Percentiles rank a stretch among this genome's conserved stretches.
phyloP scores from a whole-genome alignment of 1,284 basidiomycete genomes.

The Pseudozyma pruni region DNA sequence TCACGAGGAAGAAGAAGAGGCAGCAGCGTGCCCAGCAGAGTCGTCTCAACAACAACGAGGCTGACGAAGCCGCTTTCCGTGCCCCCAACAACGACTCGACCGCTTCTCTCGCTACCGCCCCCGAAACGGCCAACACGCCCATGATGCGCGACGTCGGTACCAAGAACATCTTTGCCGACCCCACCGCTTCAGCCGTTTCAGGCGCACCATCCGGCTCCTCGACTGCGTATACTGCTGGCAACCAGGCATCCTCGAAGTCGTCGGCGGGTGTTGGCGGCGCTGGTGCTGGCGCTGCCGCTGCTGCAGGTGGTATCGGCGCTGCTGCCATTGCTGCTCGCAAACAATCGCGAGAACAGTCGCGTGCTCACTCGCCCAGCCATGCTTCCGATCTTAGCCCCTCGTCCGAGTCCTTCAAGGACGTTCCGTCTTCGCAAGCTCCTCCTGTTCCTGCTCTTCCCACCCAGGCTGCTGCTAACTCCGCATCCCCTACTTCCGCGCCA shows the following conservation, averaged over 20 bases:
- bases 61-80: conserved; percentile 46
- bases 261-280: conserved; percentile 10
- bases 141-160: conserved; percentile 52
- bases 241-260: conserved; percentile 9
- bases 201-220: conserved; percentile 31
- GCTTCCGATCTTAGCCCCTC: conserved; percentile 26
- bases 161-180: conserved; percentile 50
- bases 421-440: conserved; percentile 33
- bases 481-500: conserved; percentile 5
- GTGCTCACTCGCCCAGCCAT: conserved; percentile 24
- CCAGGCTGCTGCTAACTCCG: conserved; percentile 1
- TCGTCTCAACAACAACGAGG: conserved; percentile 37
- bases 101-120: conserved; percentile 43
- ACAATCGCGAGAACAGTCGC: conserved; percentile 40
- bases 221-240: conserved; percentile 19
- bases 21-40: conserved; percentile 29
- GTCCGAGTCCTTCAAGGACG: conserved; percentile 33
- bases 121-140: conserved; percentile 43
- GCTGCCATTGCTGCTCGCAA: conserved; percentile 45
- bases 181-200: conserved; percentile 23
- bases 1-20: conserved; percentile 42
- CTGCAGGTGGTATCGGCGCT: conserved; percentile 39
- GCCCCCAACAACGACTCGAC: conserved; percentile 52
- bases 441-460: conserved; percentile 41
- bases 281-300: conserved; percentile 23